These are phyloP conservation scores for Aspergillus mulundensis DNA, from an alignment of 495 filamentous ascomycete genomes.

Conservation along the genomic window DNA sequence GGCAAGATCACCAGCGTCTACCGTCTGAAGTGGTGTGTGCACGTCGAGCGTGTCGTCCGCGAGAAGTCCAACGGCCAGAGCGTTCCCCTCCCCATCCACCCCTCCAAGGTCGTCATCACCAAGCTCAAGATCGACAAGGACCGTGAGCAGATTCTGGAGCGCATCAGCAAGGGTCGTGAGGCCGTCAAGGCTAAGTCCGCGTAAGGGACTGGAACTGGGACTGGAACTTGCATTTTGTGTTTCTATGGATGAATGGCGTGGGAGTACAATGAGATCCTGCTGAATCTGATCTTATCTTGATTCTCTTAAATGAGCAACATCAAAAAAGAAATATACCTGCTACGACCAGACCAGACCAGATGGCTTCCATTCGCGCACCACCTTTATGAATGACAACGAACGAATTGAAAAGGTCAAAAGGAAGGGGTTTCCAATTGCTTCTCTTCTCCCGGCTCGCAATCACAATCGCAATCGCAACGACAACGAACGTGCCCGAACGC, in stretches of 20 bases:
- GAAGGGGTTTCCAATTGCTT: slow-evolving; percentile 9
- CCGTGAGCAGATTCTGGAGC: slow-evolving; percentile 53
- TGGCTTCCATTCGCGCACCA: background rate
- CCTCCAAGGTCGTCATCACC: slow-evolving; percentile 91
- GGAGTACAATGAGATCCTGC: slow-evolving; percentile 23
- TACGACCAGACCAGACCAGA: slow-evolving; percentile 23
- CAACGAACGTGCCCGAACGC: background rate
- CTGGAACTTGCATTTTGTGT: slow-evolving; percentile 24
- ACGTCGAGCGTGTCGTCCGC: slow-evolving; percentile 85
- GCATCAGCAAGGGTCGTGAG: slow-evolving; percentile 9
- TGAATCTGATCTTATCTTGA: slow-evolving; percentile 18
- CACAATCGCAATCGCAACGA: background rate
- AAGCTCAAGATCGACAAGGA: slow-evolving; percentile 99
- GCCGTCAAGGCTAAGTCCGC: slow-evolving; percentile 5
- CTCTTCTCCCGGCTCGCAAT: background rate
- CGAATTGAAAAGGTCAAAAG: slow-evolving; percentile 21
- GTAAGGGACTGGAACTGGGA: slow-evolving; percentile 26
- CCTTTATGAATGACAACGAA: slow-evolving; percentile 8
- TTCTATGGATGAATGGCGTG: slow-evolving; percentile 37
- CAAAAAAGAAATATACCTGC: slow-evolving; percentile 25
- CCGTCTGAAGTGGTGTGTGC: slow-evolving; percentile 94
- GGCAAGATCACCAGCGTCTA: slow-evolving; percentile 86
- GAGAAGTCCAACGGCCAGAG: slow-evolving; percentile 93
- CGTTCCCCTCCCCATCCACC: slow-evolving; percentile 82
- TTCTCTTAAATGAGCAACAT: slow-evolving; percentile 26